Evolutionary conservation across 164 flowering plant genomes (phyloP).

Genomic region (Vitis amurensis): DNA sequence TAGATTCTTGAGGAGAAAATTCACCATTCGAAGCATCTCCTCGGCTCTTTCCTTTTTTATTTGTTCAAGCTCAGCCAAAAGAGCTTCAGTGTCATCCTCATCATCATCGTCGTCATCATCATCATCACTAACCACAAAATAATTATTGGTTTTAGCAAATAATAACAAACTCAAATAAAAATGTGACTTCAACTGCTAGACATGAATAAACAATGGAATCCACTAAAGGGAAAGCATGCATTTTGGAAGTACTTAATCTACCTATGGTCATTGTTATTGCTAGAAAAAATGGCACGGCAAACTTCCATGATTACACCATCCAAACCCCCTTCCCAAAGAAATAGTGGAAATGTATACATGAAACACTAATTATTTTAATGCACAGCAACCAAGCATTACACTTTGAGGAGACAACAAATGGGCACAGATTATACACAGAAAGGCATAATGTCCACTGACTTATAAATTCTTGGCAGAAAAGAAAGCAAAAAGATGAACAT

Average conservation of each 20-base stretch:
- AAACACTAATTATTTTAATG: no score
- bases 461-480: neutral
- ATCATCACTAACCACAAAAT: constrained; percentile 28
- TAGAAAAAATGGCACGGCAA: no score
- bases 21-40: constrained; percentile 75
- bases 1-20: neutral
- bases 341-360: no score
- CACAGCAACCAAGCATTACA: no score
- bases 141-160: neutral
- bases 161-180: neutral
- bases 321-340: no score
- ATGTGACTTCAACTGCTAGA: neutral
- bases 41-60: constrained; percentile 92
- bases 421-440: no score
- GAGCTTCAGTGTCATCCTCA: constrained; percentile 91
- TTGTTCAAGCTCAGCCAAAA: constrained; percentile 86
- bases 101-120: constrained; percentile 72
- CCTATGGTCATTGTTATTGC: no score
- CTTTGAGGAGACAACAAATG: no score
- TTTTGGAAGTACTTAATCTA: neutral
- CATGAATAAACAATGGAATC: neutral
- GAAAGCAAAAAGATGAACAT: neutral
- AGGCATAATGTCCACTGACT: neutral
- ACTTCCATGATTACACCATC: no score
- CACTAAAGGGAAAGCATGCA: neutral